Percentiles rank a stretch among this genome's conserved stretches.
Evolutionary conservation across 805 yeast species (phyloP).

Genomic region (Nakazawaea laoshanensis): DNA sequence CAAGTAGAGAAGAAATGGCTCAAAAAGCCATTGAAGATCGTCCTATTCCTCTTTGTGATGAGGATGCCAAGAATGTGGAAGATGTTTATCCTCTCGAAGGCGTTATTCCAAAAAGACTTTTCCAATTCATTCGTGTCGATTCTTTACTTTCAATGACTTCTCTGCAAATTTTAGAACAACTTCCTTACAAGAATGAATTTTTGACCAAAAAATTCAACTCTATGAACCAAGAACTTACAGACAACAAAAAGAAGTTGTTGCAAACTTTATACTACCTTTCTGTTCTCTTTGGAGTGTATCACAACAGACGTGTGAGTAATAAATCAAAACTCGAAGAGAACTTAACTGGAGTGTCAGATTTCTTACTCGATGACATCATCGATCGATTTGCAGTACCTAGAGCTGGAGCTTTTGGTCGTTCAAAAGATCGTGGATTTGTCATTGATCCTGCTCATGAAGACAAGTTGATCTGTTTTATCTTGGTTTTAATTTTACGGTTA

Average conservation of each 20-base stretch:
- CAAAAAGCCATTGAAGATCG: constrained; percentile 55
- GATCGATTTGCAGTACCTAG: constrained; percentile 61
- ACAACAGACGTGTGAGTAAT: constrained; percentile 57
- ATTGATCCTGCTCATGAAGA: constrained; percentile 88
- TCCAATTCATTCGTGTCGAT: constrained; percentile 54
- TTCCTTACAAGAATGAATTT: constrained; percentile 61
- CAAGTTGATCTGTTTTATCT: constrained; percentile 70
- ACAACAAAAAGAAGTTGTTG: constrained; percentile 44
- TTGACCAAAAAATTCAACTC: constrained; percentile 37
- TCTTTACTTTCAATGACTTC: constrained; percentile 48
- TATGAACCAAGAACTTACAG: constrained; percentile 25
- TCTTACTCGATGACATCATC: constrained; percentile 62
- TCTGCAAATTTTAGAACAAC: constrained; percentile 40
- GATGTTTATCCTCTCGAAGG: constrained; percentile 71
- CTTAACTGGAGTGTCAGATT: constrained; percentile 65
- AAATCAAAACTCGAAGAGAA: constrained; percentile 50
- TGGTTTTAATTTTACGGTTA: constrained; percentile 66
- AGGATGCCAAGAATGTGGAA: constrained; percentile 74
- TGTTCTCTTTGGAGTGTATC: constrained; percentile 70
- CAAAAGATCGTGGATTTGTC: constrained; percentile 67
- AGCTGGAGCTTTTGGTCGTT: constrained; percentile 59
- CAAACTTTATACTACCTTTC: constrained; percentile 78
- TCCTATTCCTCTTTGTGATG: constrained; percentile 74
- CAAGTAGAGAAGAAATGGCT: constrained; percentile 58
- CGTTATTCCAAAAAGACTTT: constrained; percentile 64